Base-by-base conservation (phyloP, 1,284 basidiomycete species). In the Xerocomus minutiporus region DNA sequence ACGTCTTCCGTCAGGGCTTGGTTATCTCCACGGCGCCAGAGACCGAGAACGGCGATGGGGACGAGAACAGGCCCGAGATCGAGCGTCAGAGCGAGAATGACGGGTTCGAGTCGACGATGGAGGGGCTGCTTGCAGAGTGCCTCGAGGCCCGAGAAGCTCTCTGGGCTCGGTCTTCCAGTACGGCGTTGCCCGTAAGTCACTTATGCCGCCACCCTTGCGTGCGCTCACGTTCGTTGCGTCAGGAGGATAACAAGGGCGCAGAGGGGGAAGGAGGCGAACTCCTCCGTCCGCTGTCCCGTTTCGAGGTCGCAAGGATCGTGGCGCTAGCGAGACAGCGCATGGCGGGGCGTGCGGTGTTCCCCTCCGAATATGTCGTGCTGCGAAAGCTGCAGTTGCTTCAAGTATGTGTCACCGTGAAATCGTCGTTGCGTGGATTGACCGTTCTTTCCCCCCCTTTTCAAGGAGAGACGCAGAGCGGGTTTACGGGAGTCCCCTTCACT, bases 381-480 rank as follows among this genome's bases (percentile, higher is more conserved):
- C 72, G 80, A 51, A 82, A 80, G 59, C 64, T 82, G 50, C 76
- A 75, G 56, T 50, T 79, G 13, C 68, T 67, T 32, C 73, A 67
- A 46, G 80, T 79, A 64, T 4, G 75, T 61, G 9, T 36, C 8
- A 6, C 5, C n/a, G 12, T 44, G 28, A 29, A 11, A 17, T 8
- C 1, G 26, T 12, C n/a, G 23, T n/a, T 8, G 5, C 11, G 9
- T 11, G 12, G 0, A 28, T 46, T 15, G 5, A 41, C 17, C 17
- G 17, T 20, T 20, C 17, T 20, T 20, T 11, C 5, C 2, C 23
- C 17, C 2, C 20, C 5, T 9, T 26, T 17, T 31, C 20, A 34
- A 77, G 77, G 72, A 78, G 61, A 73, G 70, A 55, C 64, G 69
- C 20, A 65, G 60, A 47, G 65, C 62, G n/a, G 60, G 59, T 35